Evolutionary conservation across 441 rosid genomes (phyloP), one percentile per base, ranked within the genome.

Genomic region (Melastoma candidum): DNA sequence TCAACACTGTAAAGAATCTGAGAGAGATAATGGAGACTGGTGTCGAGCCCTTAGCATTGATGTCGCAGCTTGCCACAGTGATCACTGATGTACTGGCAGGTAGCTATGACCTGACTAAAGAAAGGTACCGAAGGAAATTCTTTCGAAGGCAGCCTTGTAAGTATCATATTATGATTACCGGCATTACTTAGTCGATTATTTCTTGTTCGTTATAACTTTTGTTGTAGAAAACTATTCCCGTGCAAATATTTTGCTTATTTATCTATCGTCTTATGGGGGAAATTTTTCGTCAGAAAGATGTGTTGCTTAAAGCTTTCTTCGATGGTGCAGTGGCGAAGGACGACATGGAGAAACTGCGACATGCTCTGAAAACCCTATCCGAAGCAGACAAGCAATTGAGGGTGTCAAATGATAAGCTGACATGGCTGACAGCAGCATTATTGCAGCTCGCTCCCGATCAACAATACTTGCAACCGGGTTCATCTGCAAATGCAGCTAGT

Each of bases 21-120:
- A 87, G 99, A 64, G 74, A 72, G 65, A 79, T 94, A 71, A 85
- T 94, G 96, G 99, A 94, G 78, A 80, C 90, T 52, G 84, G 97
- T 27, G 90, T 87, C 48, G 99, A 90, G 66, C 97, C 99, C 53
- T 70, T 94, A 60, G 96, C 96, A 64, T 72, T 94, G 68, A 94
- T 94, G 99, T 87, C 99, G 25, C 99, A 94, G 66, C 95, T 94
- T 59, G 99, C 99, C 60, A 85, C 97, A 7, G 87, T 94, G 50
- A 90, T 94, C 72, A 90, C 99, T 2, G 97, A 94, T 64, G 75
- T 94, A 68, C 81, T 94, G 61, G 97, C 96, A 9, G 96, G 99
- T 64, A 80, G 86, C 63, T 90, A 85, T 67, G 92, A 94, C 67
- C 81, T 87, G 67, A 48, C 79, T 13, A 85, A 84, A 73, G 97